Evolutionary conservation across 805 yeast genomes (phyloP).

Genomic region (Saccharomycopsis selenospora): DNA sequence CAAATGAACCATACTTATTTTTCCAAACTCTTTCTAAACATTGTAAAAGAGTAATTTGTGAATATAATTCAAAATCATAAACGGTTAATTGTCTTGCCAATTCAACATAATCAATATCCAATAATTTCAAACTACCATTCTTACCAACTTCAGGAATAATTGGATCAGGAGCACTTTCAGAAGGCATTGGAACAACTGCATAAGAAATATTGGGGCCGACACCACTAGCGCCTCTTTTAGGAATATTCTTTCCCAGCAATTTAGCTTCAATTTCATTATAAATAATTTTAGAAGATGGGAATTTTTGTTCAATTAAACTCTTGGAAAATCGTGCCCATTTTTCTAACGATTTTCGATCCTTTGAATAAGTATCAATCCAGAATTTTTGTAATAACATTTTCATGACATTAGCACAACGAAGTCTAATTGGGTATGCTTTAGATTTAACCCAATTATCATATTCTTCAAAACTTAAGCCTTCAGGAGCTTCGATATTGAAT

Average conservation of each 20-base stretch:
- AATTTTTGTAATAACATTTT: constrained; percentile 57
- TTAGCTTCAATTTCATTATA: constrained; percentile 33
- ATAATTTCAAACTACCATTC: constrained; percentile 35
- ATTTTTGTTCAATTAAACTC: constrained; percentile 33
- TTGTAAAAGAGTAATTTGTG: constrained; percentile 62
- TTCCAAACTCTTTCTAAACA: constrained; percentile 76
- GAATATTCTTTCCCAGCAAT: constrained; percentile 19
- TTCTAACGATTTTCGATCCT: constrained; percentile 34
- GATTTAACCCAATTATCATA: constrained; percentile 68
- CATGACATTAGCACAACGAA: constrained; percentile 60
- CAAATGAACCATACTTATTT: constrained; percentile 49
- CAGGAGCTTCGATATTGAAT: constrained; percentile 74
- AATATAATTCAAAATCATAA: constrained; percentile 63
- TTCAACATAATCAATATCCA: constrained; percentile 66
- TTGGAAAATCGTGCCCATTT: constrained; percentile 35
- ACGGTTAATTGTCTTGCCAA: constrained; percentile 81
- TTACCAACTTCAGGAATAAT: constrained; percentile 8
- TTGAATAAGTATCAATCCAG: constrained; percentile 57
- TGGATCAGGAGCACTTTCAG: constrained; percentile 17
- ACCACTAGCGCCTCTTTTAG: constrained; percentile 16
- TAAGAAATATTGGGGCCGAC: constrained; percentile 6
- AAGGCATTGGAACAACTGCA: constrained; percentile 12
- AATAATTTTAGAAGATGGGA: constrained; percentile 38
- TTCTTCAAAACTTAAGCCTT: constrained; percentile 77
- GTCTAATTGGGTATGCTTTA: constrained; percentile 60